Evolutionary conservation across 2,329 filamentous ascomycete species (phyloP).

Genomic region (Sporothrix mexicana): DNA sequence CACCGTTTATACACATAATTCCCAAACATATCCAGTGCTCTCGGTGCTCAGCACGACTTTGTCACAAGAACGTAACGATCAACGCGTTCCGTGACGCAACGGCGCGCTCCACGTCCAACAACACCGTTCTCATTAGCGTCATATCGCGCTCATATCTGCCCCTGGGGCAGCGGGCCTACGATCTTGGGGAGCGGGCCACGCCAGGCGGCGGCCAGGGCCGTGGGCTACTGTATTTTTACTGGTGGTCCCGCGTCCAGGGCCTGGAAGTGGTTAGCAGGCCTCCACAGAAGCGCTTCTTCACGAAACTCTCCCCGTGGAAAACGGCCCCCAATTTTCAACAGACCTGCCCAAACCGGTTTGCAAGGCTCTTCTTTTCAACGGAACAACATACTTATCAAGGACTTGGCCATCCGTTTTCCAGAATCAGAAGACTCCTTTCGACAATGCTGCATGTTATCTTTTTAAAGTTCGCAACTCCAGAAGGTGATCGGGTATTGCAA

Average conservation of each 20-base stretch:
- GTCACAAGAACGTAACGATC: not conserved
- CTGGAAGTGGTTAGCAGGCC: conserved; percentile 20
- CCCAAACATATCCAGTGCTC: too few species aligned
- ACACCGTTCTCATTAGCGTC: not conserved
- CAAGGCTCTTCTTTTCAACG: not conserved
- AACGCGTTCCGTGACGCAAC: not conserved
- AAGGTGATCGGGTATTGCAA: not conserved
- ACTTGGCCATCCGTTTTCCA: not conserved
- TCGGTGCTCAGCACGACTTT: too few species aligned
- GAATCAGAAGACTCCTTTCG: not conserved
- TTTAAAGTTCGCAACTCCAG: not conserved
- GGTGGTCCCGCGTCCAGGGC: conserved; percentile 25
- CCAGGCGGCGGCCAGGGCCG: conserved; percentile 31
- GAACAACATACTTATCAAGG: not conserved
- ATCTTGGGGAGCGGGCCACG: conserved; percentile 20
- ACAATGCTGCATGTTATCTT: too few species aligned
- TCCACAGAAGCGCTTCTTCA: conserved; percentile 4
- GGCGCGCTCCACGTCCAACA: conserved; percentile 4
- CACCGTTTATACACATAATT: too few species aligned
- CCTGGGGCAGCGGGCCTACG: conserved; percentile 26
- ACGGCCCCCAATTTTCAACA: conserved; percentile 14
- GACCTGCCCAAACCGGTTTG: not conserved
- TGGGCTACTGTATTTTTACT: conserved; percentile 30
- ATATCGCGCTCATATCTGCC: not conserved
- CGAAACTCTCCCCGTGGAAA: conserved; percentile 1